Evolutionary conservation across 2,329 filamentous ascomycete genomes (phyloP), one percentile per base, ranked within the genome.

Genomic region (Fusarium longipes): DNA sequence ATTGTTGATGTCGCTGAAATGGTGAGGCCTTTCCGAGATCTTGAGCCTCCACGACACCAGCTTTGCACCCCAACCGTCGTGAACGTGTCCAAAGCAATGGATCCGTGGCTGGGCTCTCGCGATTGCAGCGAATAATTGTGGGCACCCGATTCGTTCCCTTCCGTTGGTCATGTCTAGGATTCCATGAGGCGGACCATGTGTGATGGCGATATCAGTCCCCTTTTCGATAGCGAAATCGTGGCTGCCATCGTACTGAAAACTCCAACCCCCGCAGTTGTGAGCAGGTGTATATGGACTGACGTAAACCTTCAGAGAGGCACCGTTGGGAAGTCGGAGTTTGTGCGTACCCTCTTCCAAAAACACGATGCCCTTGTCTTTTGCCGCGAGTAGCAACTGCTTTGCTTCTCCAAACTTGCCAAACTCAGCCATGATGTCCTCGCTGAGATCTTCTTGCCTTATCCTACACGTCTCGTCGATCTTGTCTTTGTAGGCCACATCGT

Each of bases 1-100:
- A 45, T 86, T 80, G 49, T 87, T 81, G 20, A 86, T 83, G 43
- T 81, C 80, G 0, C 77, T 81, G 22, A 85, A 79, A 68, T 86
- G 80, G 0, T 80, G 81, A 5, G 81, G 79, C 0, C 29, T 50
- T 1, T 76, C 67, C 1, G 58, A 67, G 4, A 72, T 61, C 9
- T 20, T 30, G 0, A 50, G 32, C 3, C 80, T 72, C 86, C 86
- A 89, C 4, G 77, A 76, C 1, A 86, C 79, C 3, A 83, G 22
- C 55, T 81, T 83, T 0, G 81, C 76, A 8, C 75, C 79, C 78
- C 77, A 80, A 6, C 70, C 63, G 2, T 65, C 35, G 32, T 79
- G 75, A 0, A 77, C 71, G 43, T 80, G 77, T 3, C 78, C 78
- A 43, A 79, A 80, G 57, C 77, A 80, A 61, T 80, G 77, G 3